Evolutionary conservation across 2,329 filamentous ascomycete species (phyloP).

Genomic region (Tympanopsis confertula): DNA sequence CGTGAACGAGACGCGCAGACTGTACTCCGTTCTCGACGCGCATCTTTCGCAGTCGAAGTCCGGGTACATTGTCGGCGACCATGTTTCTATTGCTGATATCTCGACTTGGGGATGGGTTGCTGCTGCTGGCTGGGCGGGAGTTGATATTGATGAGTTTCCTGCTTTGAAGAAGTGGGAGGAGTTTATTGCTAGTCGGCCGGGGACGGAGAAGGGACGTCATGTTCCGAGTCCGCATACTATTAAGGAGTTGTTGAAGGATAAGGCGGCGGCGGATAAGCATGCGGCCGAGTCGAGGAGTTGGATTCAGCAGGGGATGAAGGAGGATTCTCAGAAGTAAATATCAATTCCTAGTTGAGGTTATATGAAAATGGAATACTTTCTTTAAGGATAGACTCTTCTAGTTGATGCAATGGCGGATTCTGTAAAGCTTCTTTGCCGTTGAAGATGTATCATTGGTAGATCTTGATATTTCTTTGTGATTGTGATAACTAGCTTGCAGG

Average conservation of each 20-base stretch:
- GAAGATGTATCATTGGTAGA: no score
- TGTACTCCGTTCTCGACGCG: conserved; percentile 68
- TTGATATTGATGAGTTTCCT: conserved; percentile 68
- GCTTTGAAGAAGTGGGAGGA: conserved; percentile 67
- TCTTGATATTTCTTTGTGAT: no score
- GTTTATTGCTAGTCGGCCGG: conserved; percentile 55
- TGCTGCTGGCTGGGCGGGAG: conserved; percentile 2
- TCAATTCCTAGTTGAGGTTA: no score
- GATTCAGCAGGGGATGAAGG: conserved; percentile 61
- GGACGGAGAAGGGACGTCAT: conserved; percentile 64
- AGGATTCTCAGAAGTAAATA: conserved; percentile 43
- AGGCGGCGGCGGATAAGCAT: conserved; percentile 27
- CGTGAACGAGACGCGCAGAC: conserved; percentile 68
- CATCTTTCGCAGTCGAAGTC: conserved; percentile 43
- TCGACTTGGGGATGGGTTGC: conserved; percentile 67
- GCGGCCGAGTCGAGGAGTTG: conserved; percentile 32
- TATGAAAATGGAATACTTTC: no score
- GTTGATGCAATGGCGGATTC: no score
- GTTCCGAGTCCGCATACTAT: conserved; percentile 54
- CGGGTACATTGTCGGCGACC: conserved; percentile 52
- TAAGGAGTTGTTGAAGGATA: conserved; percentile 42
- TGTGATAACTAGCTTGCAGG: no score
- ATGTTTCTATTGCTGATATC: conserved; percentile 67
- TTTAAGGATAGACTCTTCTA: no score
- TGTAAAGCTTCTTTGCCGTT: no score